Evolutionary conservation across 2,329 filamentous ascomycete species (phyloP), one percentile per base, ranked within the genome.

Genomic region (Venturia nashicola): DNA sequence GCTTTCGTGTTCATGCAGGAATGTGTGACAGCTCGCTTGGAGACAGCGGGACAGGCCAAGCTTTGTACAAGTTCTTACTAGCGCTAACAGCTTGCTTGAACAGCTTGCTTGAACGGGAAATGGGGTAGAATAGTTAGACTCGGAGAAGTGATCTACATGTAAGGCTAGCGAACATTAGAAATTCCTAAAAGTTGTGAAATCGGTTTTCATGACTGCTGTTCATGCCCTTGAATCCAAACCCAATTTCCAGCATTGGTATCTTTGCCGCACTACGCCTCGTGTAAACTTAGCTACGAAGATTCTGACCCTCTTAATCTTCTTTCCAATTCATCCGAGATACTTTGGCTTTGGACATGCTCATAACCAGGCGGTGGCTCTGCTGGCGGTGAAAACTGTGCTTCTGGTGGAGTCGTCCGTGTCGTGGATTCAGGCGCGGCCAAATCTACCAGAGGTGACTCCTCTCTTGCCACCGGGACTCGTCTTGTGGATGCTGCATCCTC

Each of bases 311-410:
- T 71, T 65, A 76, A 67, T 66, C 75, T 71, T 67, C 76, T 70
- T 71, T 93, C 89, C 54, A 90, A 80, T 68, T 89, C 89, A 66
- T 88, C 83, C 57, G 87, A 86, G 68, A 92, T 81, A 66, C 88
- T 89, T 68, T 90, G 85, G 72, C 91, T 86, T 75, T 97, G 93
- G 36, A 90, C 89, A 74, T 96, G 91, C 70, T 97, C 91, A 72
- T 97, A 97, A 43, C 86, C 89, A 61, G 93, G 93, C 59, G 93
- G 93, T 5, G 92, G 91, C 72, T 94, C 92, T 55, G 76, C 86
- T 70, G 70, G 90, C 76, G 77, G 76, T 65, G 78, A 75, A 75
- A 78, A 76, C 65, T 71, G 72, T 65, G 69, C 68, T 32, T 39
- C 20, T 12, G 64, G 59, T 36, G 51, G n/a, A 44, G 39, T 48